Conservation (phyloP, 2,329 filamentous ascomycete species). For the Ascocoryne sarcoides region DNA sequence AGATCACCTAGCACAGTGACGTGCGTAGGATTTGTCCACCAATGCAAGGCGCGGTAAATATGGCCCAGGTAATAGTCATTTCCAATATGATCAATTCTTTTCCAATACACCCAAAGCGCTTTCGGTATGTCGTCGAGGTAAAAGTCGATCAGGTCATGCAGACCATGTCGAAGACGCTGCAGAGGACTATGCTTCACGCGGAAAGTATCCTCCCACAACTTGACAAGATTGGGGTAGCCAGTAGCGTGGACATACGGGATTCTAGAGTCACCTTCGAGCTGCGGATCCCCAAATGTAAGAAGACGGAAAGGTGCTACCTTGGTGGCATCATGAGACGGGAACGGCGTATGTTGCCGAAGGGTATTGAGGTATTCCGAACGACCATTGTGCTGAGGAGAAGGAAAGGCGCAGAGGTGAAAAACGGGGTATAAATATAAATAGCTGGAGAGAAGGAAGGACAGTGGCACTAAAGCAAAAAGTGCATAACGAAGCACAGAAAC, state of each 20-base stretch:
- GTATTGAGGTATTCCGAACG: conserved; percentile 21
- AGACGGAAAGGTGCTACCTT: conserved; percentile 68
- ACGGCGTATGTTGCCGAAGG: conserved; percentile 17
- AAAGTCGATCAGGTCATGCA: conserved; percentile 54
- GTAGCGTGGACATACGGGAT: conserved; percentile 52
- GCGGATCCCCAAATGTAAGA: conserved; percentile 81
- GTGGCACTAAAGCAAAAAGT: conserved; percentile 45
- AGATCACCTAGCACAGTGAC: conserved; percentile 84
- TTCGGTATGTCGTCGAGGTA: conserved; percentile 60
- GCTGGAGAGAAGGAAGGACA: conserved; percentile 60
- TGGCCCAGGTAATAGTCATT: conserved; percentile 95
- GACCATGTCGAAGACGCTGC: conserved; percentile 41
- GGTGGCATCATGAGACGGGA: conserved; percentile 19
- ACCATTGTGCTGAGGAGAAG: conserved; percentile 31
- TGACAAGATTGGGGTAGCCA: conserved; percentile 44
- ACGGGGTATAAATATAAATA: conserved; percentile 86
- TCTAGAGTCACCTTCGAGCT: conserved; percentile 85
- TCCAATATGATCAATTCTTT: conserved; percentile 78
- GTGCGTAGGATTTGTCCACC: conserved; percentile 82
- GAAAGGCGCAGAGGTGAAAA: conserved; percentile 74
- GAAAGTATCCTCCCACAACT: conserved; percentile 22
- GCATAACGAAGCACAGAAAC: conserved; percentile 26
- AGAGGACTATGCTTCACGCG: conserved; percentile 38
- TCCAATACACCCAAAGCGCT: conserved; percentile 58
- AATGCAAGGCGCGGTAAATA: conserved; percentile 74